Base-by-base conservation (phyloP, 345 rosid genomes). In the Sapria himalayana region DNA sequence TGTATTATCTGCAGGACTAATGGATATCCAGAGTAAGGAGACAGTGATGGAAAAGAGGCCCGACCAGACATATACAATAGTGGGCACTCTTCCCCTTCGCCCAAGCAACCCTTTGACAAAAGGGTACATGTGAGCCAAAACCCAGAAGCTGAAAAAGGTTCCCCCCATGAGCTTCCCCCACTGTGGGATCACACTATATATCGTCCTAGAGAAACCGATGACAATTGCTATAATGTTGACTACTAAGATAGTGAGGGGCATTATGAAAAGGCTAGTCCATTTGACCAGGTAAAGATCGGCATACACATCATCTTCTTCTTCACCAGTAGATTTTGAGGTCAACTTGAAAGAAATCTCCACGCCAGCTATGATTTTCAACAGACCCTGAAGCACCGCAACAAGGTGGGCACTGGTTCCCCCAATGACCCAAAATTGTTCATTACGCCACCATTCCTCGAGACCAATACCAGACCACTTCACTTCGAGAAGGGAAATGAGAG, bases 331-430 rank as follows among this genome's bases (percentile, higher is more conserved):
- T 41, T 85, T 85, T 2, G 82, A 52, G 13, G 93, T 85, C 14
- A 85, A 24, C 1, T 56, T 86, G 73, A 86, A 86, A 0, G 92
- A 81, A 24, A 86, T 86, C 45, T 86, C 97, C 1, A 86, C 62
- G 3, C 92, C 94, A 0, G 85, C 94, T 17, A 74, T 2, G 5
- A 81, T 78, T 64, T 86, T 81, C 0, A 86, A 73, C 19, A 81
- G 68, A 1, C 97, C 97, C 47, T 86, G 97, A 2, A 81, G 29
- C 10, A 86, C 94, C 2, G 94, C 92, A 5, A 55, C 78, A 0
- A 86, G 70, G 62, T 81, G 94, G 37, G 97, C 94, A 4, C 94
- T 86, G 0, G 89, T 58, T 32, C 97, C 94, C 7, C 97, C 97
- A 8, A 86, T 86, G 1, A 73, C 52, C 97, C 94, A 86, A 51